phyloP scores from a whole-genome alignment of 768 basidiomycete species.

The Amanita molliuscula region DNA sequence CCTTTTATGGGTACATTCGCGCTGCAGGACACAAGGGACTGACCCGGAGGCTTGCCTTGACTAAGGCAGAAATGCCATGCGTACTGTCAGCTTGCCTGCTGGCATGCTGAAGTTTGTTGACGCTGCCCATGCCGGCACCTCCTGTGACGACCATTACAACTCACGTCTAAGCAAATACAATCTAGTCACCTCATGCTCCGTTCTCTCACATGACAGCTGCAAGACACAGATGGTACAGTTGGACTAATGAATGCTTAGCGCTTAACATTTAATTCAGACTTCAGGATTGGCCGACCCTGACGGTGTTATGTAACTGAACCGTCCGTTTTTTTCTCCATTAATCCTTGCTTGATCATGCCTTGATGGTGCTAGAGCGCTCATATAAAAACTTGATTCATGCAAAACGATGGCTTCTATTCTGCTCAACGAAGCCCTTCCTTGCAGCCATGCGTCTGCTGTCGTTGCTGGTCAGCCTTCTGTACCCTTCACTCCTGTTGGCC shows the following conservation, averaged over 20 bases:
- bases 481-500: slow-evolving; percentile 2
- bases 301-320: neutral
- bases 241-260: neutral
- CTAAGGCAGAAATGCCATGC: no score
- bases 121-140: no score
- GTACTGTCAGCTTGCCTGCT: no score
- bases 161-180: no score
- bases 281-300: neutral
- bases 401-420: neutral
- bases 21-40: no score
- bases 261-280: neutral
- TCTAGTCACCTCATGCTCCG: no score
- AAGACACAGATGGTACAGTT: neutral
- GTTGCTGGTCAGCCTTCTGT: neutral
- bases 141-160: no score
- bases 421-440: neutral
- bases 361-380: neutral
- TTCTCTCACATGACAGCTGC: neutral
- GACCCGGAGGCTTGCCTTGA: no score
- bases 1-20: no score
- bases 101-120: no score
- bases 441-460: slow-evolving; percentile 1
- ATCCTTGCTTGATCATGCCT: neutral
- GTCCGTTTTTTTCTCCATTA: neutral
- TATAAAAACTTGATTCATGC: neutral